A percentile compares a stretch with the other conserved stretches of the same genome.
Conservation (phyloP, 2,329 filamentous ascomycete genomes). For the Neofusicoccum umdonicola region DNA sequence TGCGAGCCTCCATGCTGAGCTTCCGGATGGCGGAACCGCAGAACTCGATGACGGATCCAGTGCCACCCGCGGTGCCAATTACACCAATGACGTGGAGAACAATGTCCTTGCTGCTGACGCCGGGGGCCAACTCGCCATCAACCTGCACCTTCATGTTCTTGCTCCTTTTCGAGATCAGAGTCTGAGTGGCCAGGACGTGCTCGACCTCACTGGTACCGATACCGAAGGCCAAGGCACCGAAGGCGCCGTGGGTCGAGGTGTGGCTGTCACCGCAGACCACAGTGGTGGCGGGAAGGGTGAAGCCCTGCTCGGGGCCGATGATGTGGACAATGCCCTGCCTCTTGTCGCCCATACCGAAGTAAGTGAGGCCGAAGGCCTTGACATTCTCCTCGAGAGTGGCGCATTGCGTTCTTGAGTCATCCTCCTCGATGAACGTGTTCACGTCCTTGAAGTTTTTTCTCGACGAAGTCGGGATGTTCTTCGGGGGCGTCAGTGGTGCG, state of each 20-base stretch:
- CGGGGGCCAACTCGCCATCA: conserved; percentile 82
- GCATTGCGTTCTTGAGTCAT: conserved; percentile 90
- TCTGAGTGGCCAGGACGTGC: conserved; percentile 96
- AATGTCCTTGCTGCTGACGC: conserved; percentile 95
- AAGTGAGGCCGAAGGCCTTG: conserved; percentile 92
- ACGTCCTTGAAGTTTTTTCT: conserved; percentile 93
- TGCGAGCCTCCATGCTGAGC: conserved; percentile 93
- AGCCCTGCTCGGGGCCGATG: conserved; percentile 97
- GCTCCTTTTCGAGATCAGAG: conserved; percentile 87
- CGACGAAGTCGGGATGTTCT: conserved; percentile 92
- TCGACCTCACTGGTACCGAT: conserved; percentile 98
- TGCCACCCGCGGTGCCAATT: conserved; percentile 94
- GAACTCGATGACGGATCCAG: conserved; percentile 93
- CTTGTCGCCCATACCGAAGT: conserved; percentile 95
- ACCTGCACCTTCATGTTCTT: conserved; percentile 99
- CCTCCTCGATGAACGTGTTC: conserved; percentile 89
- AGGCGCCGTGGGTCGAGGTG: conserved; percentile 96
- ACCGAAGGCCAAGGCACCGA: conserved; percentile 90
- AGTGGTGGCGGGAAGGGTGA: conserved; percentile 94
- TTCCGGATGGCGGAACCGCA: conserved; percentile 88
- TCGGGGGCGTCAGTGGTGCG: conserved; percentile 4
- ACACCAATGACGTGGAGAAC: conserved; percentile 88
- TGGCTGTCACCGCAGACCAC: conserved; percentile 98
- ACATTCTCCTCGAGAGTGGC: conserved; percentile 96
- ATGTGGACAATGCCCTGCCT: conserved; percentile 98